Evolutionary conservation across 2,329 filamentous ascomycete genomes (phyloP).

Genomic region (Fusarium sublunatum): DNA sequence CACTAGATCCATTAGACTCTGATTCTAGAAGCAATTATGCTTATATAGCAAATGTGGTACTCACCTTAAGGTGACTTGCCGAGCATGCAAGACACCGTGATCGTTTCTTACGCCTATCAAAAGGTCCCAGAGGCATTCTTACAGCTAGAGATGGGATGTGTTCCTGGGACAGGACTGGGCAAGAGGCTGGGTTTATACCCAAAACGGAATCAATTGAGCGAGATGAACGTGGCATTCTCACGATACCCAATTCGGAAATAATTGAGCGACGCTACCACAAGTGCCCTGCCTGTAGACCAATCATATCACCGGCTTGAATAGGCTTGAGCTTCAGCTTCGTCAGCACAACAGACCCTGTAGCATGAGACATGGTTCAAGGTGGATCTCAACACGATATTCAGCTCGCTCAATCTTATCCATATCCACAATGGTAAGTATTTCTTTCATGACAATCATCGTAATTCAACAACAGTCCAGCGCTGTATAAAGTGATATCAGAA

Average conservation of each 20-base stretch:
- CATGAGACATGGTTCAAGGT: not conserved
- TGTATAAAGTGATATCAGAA: not conserved
- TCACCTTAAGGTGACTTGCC: conserved; percentile 51
- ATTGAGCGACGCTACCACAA: conserved; percentile 41
- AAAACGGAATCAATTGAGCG: conserved; percentile 35
- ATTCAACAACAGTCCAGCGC: not conserved
- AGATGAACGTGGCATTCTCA: conserved; percentile 2
- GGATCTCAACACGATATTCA: not conserved
- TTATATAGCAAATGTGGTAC: not conserved
- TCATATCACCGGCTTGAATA: not conserved
- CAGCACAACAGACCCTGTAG: not conserved
- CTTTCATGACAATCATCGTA: not conserved
- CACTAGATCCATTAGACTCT: conserved; percentile 43
- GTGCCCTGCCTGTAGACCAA: not conserved
- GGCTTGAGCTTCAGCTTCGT: conserved; percentile 7
- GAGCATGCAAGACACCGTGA: conserved; percentile 49
- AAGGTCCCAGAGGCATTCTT: conserved; percentile 49
- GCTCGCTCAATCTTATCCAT: conserved; percentile 30
- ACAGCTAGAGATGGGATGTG: not conserved
- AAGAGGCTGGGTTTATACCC: conserved; percentile 27
- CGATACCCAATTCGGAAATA: conserved; percentile 33
- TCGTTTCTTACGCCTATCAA: conserved; percentile 49
- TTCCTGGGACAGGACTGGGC: not conserved
- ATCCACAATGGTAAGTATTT: not conserved
- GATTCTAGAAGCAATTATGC: not conserved